These are phyloP conservation scores for Miscanthus lutarioriparius DNA, from an alignment of 176 grass and related monocot genomes.

Conservation along the genomic window DNA sequence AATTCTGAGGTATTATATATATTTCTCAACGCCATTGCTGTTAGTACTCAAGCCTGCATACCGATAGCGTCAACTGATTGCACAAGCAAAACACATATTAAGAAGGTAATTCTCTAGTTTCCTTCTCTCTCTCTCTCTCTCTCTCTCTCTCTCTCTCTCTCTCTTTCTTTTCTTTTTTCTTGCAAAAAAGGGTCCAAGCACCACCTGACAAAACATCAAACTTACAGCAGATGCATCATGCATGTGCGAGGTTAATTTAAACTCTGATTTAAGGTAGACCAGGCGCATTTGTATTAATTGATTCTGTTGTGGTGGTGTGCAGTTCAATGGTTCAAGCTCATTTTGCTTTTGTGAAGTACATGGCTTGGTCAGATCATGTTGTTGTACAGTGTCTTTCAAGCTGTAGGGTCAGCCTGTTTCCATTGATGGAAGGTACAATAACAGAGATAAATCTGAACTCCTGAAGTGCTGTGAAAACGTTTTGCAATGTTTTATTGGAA, in stretches of 20 bases:
- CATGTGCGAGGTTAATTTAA: not conserved
- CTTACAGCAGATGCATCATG: not conserved
- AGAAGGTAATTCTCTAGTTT: not conserved
- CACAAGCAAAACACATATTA: not conserved
- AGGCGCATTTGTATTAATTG: not conserved
- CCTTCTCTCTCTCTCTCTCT: not conserved
- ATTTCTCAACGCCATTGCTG: not conserved
- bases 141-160: not conserved
- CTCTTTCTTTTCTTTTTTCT: not conserved
- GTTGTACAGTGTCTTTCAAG: no score
- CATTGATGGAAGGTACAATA: no score
- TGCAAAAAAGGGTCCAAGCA: no score
- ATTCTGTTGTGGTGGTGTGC: not conserved
- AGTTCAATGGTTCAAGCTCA: no score
- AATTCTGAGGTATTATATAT: not conserved
- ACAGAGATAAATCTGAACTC: no score
- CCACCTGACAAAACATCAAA: not conserved
- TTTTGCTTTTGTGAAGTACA: no score
- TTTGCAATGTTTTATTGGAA: not conserved
- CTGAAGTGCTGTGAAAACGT: not conserved
- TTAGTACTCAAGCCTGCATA: no score
- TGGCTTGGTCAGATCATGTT: no score
- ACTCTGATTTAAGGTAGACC: not conserved
- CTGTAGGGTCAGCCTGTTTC: no score
- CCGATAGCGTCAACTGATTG: not conserved